Evolutionary conservation across 345 rosid genomes (phyloP), one percentile per base, ranked within the genome.

Genomic region (Passiflora organensis): DNA sequence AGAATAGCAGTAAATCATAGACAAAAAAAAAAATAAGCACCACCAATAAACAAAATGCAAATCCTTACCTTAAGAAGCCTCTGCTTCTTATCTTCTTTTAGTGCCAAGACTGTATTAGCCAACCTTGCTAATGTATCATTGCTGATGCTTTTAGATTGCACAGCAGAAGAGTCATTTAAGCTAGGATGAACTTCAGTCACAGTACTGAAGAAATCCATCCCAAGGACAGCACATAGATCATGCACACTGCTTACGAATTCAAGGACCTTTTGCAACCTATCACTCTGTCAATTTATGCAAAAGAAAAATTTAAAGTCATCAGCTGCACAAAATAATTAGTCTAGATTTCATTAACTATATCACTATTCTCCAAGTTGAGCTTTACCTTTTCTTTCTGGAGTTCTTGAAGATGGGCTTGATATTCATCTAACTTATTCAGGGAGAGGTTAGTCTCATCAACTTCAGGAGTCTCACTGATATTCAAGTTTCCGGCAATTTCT

Each of bases 111-210:
- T 18, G 89, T 89, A 72, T 76, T 77, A 55, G 91, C 96, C 72
- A 91, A 73, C 60, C 78, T 77, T 32, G 84, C 78, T 51, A 91
- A 75, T 1, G 95, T 91, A 51, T 82, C 99, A 63, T 91, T 84
- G 82, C 98, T 86, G 43, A 91, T 91, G 81, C 96, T 91, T 75
- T 82, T 88, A 19, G 89, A 78, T 58, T 85, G 88, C 64, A 65
- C 71, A 68, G 68, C 71, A 49, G 68, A 62, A 1, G 83, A 70
- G 60, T 86, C 98, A 78, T 78, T 83, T 69, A 91, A 82, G 85
- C 96, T 91, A 10, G 98, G 95, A 73, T 91, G 96, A 75, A 89
- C 96, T 64, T 86, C 91, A 36, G 84, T 84, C 54, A 91, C 75
- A 3, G 94, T 78, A 51, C 81, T 67, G 59, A 84, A 76, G 72